Conservation (phyloP, 208 protist species). For the Wallacemonas collosoma region DNA sequence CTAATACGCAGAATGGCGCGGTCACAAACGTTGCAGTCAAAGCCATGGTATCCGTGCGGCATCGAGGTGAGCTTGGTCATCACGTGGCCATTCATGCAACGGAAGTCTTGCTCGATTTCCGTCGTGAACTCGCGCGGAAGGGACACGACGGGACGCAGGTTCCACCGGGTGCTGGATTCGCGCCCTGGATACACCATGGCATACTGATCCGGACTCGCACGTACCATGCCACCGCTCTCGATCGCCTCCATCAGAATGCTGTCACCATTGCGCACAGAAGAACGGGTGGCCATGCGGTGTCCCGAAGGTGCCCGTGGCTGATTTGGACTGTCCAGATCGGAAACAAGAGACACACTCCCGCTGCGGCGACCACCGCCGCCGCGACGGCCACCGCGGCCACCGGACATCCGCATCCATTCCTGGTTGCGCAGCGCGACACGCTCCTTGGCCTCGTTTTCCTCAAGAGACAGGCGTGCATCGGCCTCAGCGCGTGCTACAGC, state of each 20-base stretch:
- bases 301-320: not conserved
- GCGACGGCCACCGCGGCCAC: slow-evolving; percentile 5
- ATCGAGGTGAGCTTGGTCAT: slow-evolving; percentile 88
- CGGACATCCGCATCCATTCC: slow-evolving; percentile 18
- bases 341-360: slow-evolving; percentile 59
- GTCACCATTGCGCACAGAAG: slow-evolving; percentile 45
- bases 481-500: slow-evolving; percentile 40
- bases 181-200: slow-evolving; percentile 79
- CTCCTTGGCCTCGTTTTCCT: slow-evolving; percentile 40
- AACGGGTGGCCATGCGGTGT: slow-evolving; percentile 27
- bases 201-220: slow-evolving; percentile 69
- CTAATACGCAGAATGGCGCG: slow-evolving; percentile 74
- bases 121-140: slow-evolving; percentile 71
- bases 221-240: slow-evolving; percentile 49
- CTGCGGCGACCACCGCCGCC: slow-evolving; percentile 25
- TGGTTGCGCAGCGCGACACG: slow-evolving; percentile 42
- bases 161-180: slow-evolving; percentile 75
- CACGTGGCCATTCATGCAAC: slow-evolving; percentile 84
- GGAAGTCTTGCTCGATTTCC: slow-evolving; percentile 56
- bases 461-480: slow-evolving; percentile 29
- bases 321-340: slow-evolving; percentile 9
- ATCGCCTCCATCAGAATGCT: slow-evolving; percentile 35
- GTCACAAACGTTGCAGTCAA: slow-evolving; percentile 91
- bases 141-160: slow-evolving; percentile 67
- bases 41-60: slow-evolving; percentile 83